A percentile compares a stretch with the other conserved stretches of the same genome.
phyloP scores from a whole-genome alignment of 306 rosid species.

The Lablab purpureus region DNA sequence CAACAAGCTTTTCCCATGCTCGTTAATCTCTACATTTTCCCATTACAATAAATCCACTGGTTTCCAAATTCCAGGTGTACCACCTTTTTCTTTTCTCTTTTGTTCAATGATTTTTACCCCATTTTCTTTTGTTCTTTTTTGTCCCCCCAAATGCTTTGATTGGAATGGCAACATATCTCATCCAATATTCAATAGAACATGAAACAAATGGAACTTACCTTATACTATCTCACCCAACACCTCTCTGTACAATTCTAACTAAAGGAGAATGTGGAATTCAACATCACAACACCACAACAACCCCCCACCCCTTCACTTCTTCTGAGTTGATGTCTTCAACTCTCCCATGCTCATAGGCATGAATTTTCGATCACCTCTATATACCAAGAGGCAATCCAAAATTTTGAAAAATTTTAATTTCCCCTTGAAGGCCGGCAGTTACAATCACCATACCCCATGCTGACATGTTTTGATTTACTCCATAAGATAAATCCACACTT shows the following conservation, averaged over 20 bases:
- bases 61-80: slow-evolving; percentile 61
- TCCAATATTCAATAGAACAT: slow-evolving; percentile 61
- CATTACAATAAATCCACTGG: slow-evolving; percentile 59
- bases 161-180: slow-evolving; percentile 47
- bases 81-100: slow-evolving; percentile 20
- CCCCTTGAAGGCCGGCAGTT: slow-evolving; percentile 85
- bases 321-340: slow-evolving; percentile 39
- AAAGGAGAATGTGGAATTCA: slow-evolving; percentile 40
- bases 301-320: not conserved
- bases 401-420: slow-evolving; percentile 83
- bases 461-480: slow-evolving; percentile 58
- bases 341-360: slow-evolving; percentile 48
- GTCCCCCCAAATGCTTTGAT: slow-evolving; percentile 33
- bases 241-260: slow-evolving; percentile 69
- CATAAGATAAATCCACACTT: slow-evolving; percentile 63
- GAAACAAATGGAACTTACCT: slow-evolving; percentile 63
- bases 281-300: slow-evolving; percentile 33
- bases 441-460: slow-evolving; percentile 93
- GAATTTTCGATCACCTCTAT: slow-evolving; percentile 40
- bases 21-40: slow-evolving; percentile 70
- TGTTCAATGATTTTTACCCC: slow-evolving; percentile 48
- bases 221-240: slow-evolving; percentile 63
- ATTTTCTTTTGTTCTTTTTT: not conserved
- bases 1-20: slow-evolving; percentile 62
- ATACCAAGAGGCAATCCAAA: slow-evolving; percentile 80